These are phyloP conservation scores for Chlorella sp. DNA, from an alignment of 139 green algal genomes.

Conservation along the genomic window DNA sequence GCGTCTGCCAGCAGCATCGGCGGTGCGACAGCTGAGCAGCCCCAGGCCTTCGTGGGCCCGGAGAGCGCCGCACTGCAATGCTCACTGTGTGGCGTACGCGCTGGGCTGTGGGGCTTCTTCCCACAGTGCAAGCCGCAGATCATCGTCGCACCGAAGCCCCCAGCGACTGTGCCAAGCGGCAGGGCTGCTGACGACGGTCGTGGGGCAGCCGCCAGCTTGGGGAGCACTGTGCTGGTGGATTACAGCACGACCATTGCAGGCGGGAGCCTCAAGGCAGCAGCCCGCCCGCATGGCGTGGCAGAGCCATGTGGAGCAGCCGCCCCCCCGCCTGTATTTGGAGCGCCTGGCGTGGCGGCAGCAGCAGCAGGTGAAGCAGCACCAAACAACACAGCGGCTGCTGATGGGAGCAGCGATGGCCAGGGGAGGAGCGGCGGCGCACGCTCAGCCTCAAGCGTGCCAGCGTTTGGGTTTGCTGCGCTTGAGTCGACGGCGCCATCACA, in stretches of 20 bases:
- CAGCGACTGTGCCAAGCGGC: neutral
- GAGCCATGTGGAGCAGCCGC: neutral
- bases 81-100: conserved; percentile 43
- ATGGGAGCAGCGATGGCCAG: neutral
- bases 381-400: neutral
- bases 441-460: conserved; percentile 1
- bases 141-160: neutral
- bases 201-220: neutral
- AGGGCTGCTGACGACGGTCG: neutral
- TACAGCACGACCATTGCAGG: conserved; percentile 30
- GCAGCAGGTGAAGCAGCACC: neutral
- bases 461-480: conserved; percentile 31
- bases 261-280: neutral
- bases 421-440: neutral
- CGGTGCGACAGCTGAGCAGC: neutral
- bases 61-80: conserved; percentile 45
- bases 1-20: neutral
- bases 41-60: conserved; percentile 3
- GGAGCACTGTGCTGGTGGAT: conserved; percentile 2
- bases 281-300: neutral
- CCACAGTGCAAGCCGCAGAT: conserved; percentile 20
- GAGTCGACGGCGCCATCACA: neutral
- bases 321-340: conserved; percentile 8
- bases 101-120: conserved; percentile 53
- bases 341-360: neutral